Percentiles rank a stretch among this genome's conserved stretches.
phyloP scores from a whole-genome alignment of 2,329 filamentous ascomycete genomes.

The Kalmusia sp. region DNA sequence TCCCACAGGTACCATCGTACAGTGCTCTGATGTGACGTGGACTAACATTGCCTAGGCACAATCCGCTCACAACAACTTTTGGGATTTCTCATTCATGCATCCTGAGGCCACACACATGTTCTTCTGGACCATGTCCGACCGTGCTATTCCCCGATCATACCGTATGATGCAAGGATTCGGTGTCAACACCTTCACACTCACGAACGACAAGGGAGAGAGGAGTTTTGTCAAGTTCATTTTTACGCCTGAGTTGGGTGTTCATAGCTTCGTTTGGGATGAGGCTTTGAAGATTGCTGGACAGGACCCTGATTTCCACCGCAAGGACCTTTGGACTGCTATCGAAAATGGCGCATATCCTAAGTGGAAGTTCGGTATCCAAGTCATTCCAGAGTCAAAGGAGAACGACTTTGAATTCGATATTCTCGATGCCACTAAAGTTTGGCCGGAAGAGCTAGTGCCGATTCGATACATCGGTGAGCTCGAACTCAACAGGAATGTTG shows the following conservation, averaged over 20 bases:
- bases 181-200: constrained; percentile 78
- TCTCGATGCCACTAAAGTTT: constrained; percentile 84
- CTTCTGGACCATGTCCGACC: constrained; percentile 80
- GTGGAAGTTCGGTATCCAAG: constrained; percentile 85
- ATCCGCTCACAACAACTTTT: constrained; percentile 76
- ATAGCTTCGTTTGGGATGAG: constrained; percentile 81
- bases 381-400: constrained; percentile 73
- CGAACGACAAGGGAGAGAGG: constrained; percentile 71
- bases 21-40: neutral
- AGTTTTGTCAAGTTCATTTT: constrained; percentile 81
- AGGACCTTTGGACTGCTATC: constrained; percentile 78
- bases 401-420: constrained; percentile 86
- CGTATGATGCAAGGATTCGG: constrained; percentile 89
- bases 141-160: constrained; percentile 74
- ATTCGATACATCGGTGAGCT: constrained; percentile 80
- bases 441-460: constrained; percentile 80
- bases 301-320: constrained; percentile 82
- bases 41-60: constrained; percentile 56
- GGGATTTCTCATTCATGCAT: constrained; percentile 73
- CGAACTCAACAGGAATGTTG: constrained; percentile 79
- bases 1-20: constrained; percentile 60
- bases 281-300: constrained; percentile 69
- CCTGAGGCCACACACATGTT: constrained; percentile 79
- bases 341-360: constrained; percentile 73
- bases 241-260: constrained; percentile 76